Conservation (phyloP, 768 basidiomycete species). For the Lentinula boryana region DNA sequence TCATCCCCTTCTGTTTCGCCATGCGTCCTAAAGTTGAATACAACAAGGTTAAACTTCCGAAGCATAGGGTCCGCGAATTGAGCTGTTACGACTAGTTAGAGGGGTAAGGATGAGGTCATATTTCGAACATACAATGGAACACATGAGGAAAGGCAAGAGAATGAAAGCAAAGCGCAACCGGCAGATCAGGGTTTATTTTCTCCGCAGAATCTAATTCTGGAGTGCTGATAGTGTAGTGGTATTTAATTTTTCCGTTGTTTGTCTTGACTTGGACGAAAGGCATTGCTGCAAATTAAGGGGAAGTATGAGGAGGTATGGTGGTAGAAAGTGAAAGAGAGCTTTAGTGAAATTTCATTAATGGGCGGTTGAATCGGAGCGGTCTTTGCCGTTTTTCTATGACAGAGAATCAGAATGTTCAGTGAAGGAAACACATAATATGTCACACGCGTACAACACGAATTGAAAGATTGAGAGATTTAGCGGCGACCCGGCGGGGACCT, state of each 20-base stretch:
- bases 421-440: neutral
- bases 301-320: neutral
- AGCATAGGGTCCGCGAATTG: slow-evolving; percentile 5
- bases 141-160: slow-evolving; percentile 1
- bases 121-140: slow-evolving; percentile 1
- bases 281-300: neutral
- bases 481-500: neutral
- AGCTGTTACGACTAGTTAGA: neutral
- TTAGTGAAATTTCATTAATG: neutral
- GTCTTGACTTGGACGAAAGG: slow-evolving; percentile 2
- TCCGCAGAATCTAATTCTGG: neutral
- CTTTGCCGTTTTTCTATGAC: neutral
- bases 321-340: neutral
- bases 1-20: neutral
- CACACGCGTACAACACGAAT: neutral
- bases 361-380: neutral
- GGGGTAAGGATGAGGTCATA: neutral
- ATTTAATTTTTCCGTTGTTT: neutral
- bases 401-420: neutral
- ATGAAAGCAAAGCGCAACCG: slow-evolving; percentile 1
- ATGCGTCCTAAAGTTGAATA: slow-evolving; percentile 1
- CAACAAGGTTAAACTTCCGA: slow-evolving; percentile 6
- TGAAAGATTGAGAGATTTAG: neutral
- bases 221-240: slow-evolving; percentile 2
- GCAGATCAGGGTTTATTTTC: neutral